Conservation (phyloP, 164 flowering plant species). For the Liriodendron chinense region DNA sequence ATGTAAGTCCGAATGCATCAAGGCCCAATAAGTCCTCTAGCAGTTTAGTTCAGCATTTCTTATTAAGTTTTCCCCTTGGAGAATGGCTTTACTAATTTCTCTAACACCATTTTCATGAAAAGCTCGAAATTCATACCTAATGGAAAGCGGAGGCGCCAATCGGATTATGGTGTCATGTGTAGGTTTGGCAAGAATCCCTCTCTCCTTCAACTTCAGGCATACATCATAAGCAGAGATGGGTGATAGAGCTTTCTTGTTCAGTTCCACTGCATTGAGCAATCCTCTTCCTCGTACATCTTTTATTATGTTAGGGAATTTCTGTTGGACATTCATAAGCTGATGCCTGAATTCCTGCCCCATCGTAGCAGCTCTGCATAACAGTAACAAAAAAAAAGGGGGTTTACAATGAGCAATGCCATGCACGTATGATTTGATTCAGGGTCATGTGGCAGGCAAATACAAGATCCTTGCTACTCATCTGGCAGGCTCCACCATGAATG, state of each 20-base stretch:
- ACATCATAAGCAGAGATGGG: constrained; percentile 88
- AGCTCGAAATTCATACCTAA: constrained; percentile 48
- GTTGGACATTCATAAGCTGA: constrained; percentile 55
- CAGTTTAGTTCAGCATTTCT: background rate
- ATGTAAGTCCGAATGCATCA: background rate
- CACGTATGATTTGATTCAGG: no score
- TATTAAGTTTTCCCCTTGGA: background rate
- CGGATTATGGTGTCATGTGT: constrained; percentile 86
- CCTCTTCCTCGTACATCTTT: constrained; percentile 94
- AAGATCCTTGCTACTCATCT: no score
- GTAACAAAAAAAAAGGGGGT: background rate
- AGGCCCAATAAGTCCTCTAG: background rate
- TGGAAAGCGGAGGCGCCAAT: constrained; percentile 89
- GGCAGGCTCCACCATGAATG: no score
- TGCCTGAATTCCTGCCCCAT: constrained; percentile 71
- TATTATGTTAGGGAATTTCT: constrained; percentile 59
- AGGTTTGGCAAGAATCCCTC: constrained; percentile 97
- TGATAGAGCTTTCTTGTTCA: constrained; percentile 47
- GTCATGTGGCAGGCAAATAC: no score
- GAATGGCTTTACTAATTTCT: background rate
- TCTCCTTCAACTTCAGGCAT: constrained; percentile 81
- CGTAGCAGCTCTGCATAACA: constrained; percentile 55
- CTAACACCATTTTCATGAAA: no score
- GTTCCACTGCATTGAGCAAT: constrained; percentile 89
- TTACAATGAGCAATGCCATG: background rate